Evolutionary conservation across 495 filamentous ascomycete genomes (phyloP), one percentile per base, ranked within the genome.

Genomic region (Haplographium delicatum): DNA sequence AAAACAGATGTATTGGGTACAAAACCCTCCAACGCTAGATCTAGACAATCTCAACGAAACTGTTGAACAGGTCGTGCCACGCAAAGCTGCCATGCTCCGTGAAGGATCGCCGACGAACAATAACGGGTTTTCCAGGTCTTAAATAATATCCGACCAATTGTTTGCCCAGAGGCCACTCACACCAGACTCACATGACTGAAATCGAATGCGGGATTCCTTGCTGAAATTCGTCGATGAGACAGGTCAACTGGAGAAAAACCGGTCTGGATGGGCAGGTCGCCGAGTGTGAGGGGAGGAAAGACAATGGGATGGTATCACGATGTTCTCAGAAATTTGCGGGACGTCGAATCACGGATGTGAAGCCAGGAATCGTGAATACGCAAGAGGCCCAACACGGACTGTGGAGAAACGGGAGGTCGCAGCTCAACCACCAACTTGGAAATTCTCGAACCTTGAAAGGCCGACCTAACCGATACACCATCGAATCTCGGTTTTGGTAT

Each of bases 141-240:
- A 9, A 15, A 45, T 25, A 13, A 7, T 40, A 20, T 51, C 50
- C 47, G 30, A 18, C 54, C 54, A 61, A 57, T 61, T 48, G 47
- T 15, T 25, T 41, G 9, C 6, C 19, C 26, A 41, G 34, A 7
- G 41, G 24, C 10, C 47, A 48, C 50, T 48, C 53, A 58, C 51
- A 62, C 54, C 31, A 23, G 44, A 19, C 55, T 62, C 59, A 58
- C 59, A 58, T 62, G 59, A 62, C 22, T 53, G 44, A 46, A 49
- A 24, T 35, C 23, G 53, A 47, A 53, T 62, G 59, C 59, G 59
- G 41, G 53, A 44, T 50, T 42, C 53, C 57, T 24, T 38, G 45
- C 43, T 43, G 48, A 46, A 34, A 13, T 18, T 26, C 25, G 30
- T 27, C n/a, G 9, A 7, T 4, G 5, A 37, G 44, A 39, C 35